A percentile compares a stretch with the other conserved stretches of the same genome.
Evolutionary conservation across 495 filamentous ascomycete species (phyloP).

Genomic region (Physcia stellaris): DNA sequence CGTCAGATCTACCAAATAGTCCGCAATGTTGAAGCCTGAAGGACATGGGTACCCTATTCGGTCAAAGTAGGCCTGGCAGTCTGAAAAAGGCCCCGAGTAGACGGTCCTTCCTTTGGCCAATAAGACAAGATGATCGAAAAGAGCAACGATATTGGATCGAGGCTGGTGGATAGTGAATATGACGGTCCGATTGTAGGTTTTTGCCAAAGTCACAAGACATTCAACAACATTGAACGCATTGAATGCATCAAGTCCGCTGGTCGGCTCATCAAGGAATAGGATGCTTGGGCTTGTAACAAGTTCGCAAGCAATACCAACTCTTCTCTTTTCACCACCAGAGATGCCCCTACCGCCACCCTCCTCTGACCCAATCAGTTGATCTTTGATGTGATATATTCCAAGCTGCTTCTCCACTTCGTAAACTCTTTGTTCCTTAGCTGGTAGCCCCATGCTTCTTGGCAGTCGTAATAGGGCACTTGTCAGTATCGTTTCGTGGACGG

Average conservation of each 20-base stretch:
- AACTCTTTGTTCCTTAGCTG: slow-evolving; percentile 77
- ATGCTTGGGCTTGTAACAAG: slow-evolving; percentile 96
- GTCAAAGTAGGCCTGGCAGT: slow-evolving; percentile 88
- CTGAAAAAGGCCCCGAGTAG: slow-evolving; percentile 80
- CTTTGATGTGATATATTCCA: slow-evolving; percentile 80
- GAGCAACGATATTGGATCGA: slow-evolving; percentile 98
- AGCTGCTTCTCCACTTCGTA: slow-evolving; percentile 90
- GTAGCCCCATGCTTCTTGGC: slow-evolving; percentile 74
- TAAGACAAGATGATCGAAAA: slow-evolving; percentile 87
- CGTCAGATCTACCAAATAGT: slow-evolving; percentile 91
- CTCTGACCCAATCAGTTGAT: slow-evolving; percentile 95
- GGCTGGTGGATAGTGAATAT: slow-evolving; percentile 98
- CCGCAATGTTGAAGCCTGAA: slow-evolving; percentile 95
- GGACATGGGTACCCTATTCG: slow-evolving; percentile 82
- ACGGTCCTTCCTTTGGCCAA: slow-evolving; percentile 81
- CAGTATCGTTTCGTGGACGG: slow-evolving; percentile 94
- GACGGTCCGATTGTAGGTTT: slow-evolving; percentile 89
- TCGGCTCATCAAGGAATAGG: slow-evolving; percentile 92
- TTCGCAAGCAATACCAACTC: slow-evolving; percentile 95
- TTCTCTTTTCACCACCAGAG: slow-evolving; percentile 89
- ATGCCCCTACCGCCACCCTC: slow-evolving; percentile 90
- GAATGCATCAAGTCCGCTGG: slow-evolving; percentile 86
- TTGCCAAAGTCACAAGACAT: slow-evolving; percentile 86
- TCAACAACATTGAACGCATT: slow-evolving; percentile 97
- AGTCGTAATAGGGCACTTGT: slow-evolving; percentile 85